Evolutionary conservation across 2,329 filamentous ascomycete species (phyloP).

Genomic region (Cordyceps farinosa): DNA sequence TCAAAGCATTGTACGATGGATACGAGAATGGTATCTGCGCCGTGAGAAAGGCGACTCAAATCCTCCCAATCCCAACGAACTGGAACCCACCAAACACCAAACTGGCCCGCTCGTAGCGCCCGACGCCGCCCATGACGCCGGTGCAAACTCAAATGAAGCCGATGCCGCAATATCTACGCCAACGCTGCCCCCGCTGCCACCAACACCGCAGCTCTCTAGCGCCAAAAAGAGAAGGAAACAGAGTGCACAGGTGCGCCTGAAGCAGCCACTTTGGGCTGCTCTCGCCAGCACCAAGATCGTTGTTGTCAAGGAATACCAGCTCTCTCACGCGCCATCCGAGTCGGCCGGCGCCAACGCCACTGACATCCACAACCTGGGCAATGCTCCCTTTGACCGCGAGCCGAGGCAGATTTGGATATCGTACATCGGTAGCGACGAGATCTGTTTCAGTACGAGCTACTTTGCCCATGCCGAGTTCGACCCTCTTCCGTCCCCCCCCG

Average conservation of each 20-base stretch:
- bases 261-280: constrained; percentile 91
- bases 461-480: constrained; percentile 48
- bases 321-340: constrained; percentile 73
- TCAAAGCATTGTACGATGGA: constrained; percentile 67
- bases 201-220: constrained; percentile 46
- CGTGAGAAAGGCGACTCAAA: constrained; percentile 52
- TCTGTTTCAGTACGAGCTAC: constrained; percentile 70
- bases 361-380: constrained; percentile 73
- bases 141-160: background rate
- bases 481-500: constrained; percentile 20
- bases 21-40: constrained; percentile 64
- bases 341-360: constrained; percentile 70
- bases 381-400: constrained; percentile 67
- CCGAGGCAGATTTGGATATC: constrained; percentile 76
- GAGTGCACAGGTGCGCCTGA: constrained; percentile 82
- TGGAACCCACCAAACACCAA: constrained; percentile 56
- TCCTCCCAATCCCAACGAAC: constrained; percentile 50
- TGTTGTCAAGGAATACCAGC: constrained; percentile 85
- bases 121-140: constrained; percentile 26
- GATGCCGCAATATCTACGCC: background rate
- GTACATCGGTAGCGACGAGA: constrained; percentile 73
- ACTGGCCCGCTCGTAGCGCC: constrained; percentile 34
- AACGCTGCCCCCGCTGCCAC: constrained; percentile 19
- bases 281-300: constrained; percentile 95
- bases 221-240: constrained; percentile 86